Evolutionary conservation across 116 monocot genomes (phyloP).

Genomic region (Zostera marina): DNA sequence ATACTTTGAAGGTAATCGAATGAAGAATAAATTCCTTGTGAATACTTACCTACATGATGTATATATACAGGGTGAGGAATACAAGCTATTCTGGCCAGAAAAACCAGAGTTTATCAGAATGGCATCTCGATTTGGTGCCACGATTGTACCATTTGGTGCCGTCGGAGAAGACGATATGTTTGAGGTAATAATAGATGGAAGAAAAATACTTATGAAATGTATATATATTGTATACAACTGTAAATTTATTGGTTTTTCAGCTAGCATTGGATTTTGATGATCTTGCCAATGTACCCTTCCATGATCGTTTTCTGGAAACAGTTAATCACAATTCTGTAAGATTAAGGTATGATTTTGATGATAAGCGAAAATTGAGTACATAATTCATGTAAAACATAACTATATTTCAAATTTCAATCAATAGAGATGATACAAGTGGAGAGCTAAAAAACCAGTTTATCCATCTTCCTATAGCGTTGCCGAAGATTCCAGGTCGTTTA

Average conservation of each 20-base stretch:
- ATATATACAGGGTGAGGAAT: constrained; percentile 31
- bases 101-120: constrained; percentile 23
- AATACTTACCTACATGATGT: no score
- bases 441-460: constrained; percentile 40
- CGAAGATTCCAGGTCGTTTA: constrained; percentile 59
- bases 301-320: constrained; percentile 5
- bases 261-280: constrained; percentile 22
- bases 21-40: background rate
- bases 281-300: constrained; percentile 12
- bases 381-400: background rate
- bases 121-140: constrained; percentile 25
- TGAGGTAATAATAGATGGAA: no score
- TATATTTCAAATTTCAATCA: no score
- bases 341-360: constrained; percentile 12
- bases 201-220: no score
- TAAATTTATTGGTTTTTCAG: constrained; percentile 7
- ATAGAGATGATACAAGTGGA: constrained; percentile 25
- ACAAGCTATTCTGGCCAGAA: constrained; percentile 24
- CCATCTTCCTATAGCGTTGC: constrained; percentile 20
- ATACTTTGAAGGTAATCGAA: background rate
- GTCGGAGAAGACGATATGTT: constrained; percentile 33
- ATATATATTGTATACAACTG: no score
- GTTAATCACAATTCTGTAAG: constrained; percentile 4
- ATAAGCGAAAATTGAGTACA: no score
- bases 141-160: constrained; percentile 30